A percentile compares a stretch with the other conserved stretches of the same genome.
phyloP scores from a whole-genome alignment of 2,329 filamentous ascomycete species.

The Monosporascus sp. region DNA sequence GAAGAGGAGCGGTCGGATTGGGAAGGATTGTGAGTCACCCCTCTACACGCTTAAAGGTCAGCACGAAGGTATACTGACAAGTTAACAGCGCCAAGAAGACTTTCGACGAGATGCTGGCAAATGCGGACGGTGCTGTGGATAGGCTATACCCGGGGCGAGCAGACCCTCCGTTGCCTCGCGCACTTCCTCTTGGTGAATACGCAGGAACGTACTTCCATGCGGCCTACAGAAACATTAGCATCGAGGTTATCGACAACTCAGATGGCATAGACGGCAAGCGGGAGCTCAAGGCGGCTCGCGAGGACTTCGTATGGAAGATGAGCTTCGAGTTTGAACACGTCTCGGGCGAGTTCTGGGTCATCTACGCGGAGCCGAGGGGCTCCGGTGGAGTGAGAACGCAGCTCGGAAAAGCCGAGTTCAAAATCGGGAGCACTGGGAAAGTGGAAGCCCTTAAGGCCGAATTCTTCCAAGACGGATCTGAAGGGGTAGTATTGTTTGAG shows the following conservation, averaged over 20 bases:
- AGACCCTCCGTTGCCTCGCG: slow-evolving; percentile 26
- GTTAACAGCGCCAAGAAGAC: slow-evolving; percentile 8
- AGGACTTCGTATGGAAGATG: slow-evolving; percentile 26
- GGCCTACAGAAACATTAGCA: slow-evolving; percentile 33
- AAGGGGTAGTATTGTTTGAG: slow-evolving; percentile 26
- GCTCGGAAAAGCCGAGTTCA: slow-evolving; percentile 27
- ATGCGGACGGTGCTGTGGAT: slow-evolving; percentile 27
- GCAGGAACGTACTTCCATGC: slow-evolving; percentile 39
- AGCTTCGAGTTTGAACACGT: slow-evolving; percentile 28
- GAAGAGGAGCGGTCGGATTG: slow-evolving; percentile 30
- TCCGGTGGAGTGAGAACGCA: slow-evolving; percentile 2
- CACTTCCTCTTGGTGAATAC: slow-evolving; percentile 29
- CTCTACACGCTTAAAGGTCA: background rate
- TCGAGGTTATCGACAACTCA: slow-evolving; percentile 10
- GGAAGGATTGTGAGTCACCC: slow-evolving; percentile 24
- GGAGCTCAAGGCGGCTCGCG: slow-evolving; percentile 20
- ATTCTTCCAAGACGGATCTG: slow-evolving; percentile 22
- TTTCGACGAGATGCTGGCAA: slow-evolving; percentile 10
- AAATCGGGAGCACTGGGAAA: slow-evolving; percentile 21
- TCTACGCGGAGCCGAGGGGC: slow-evolving; percentile 17
- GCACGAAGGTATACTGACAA: background rate
- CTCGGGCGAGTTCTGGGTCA: slow-evolving; percentile 30
- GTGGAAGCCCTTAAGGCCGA: slow-evolving; percentile 25
- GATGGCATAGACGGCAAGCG: background rate
- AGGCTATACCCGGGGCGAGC: slow-evolving; percentile 33